These are phyloP conservation scores for Tardiomyces blankii DNA, from an alignment of 1,139 yeast genomes.

Conservation along the genomic window DNA sequence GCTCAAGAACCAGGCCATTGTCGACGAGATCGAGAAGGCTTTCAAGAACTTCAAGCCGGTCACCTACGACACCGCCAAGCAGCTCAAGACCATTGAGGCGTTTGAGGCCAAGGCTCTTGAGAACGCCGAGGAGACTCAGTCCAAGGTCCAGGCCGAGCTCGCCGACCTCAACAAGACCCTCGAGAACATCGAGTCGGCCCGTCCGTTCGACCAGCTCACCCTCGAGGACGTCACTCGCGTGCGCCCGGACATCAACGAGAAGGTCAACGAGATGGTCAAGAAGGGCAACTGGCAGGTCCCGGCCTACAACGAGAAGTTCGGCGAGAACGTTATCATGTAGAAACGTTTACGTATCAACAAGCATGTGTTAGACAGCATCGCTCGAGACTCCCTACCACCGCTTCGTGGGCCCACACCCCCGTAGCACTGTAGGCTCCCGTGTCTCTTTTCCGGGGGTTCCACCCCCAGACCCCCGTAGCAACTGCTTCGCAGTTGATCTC, in stretches of 20 bases:
- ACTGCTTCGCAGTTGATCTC: no score
- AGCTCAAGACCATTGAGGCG: constrained; percentile 81
- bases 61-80: constrained; percentile 78
- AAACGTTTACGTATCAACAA: not conserved
- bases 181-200: constrained; percentile 88
- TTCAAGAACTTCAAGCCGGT: constrained; percentile 70
- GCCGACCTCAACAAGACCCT: constrained; percentile 78
- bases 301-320: constrained; percentile 96
- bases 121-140: constrained; percentile 90
- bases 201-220: constrained; percentile 95
- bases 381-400: no score
- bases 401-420: no score
- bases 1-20: constrained; percentile 71
- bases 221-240: constrained; percentile 92
- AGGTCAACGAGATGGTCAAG: constrained; percentile 90
- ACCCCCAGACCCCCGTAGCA: no score
- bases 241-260: constrained; percentile 94
- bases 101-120: constrained; percentile 93
- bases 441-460: no score
- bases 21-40: constrained; percentile 72
- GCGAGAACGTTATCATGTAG: constrained; percentile 89
- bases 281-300: constrained; percentile 98
- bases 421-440: no score
- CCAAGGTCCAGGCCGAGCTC: constrained; percentile 78
- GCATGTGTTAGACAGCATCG: no score